Evolutionary conservation across 2,329 filamentous ascomycete species (phyloP), one percentile per base, ranked within the genome.

Genomic region (Geosmithia putterillii): DNA sequence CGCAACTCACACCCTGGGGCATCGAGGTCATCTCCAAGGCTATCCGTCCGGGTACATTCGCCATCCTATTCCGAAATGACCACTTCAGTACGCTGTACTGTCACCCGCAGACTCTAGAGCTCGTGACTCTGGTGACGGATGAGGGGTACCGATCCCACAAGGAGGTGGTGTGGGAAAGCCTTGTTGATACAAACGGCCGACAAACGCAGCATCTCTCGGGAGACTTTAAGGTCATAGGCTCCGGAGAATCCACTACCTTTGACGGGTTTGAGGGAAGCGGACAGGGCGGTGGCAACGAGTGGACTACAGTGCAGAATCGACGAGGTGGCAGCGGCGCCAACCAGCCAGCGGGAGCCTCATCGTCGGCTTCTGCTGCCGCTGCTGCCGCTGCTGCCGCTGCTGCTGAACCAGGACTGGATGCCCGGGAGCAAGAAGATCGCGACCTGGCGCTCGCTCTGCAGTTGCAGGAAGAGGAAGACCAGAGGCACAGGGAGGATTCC

Each of bases 61-160:
- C 86, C 0, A 96, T 98, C 41, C 64, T 98, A 2, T 98, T 98
- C 66, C 79, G 92, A 21, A 98, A 98, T 54, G 90, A 98, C 56
- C 92, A 98, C 58, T 98, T 98, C 56, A 88, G 87, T 37, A 96
- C 90, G 0, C 62, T 98, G 0, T 95, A 94, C 62, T 86, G 89
- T 47, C 87, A 96, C 52, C 87, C 90, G 0, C 68, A 80, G 38
- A 86, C 81, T 1, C 71, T 78, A 36, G 74, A 85, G 50, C 71
- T 96, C 1, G 76, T 90, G 49, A 87, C 85, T 0, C 67, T 98
- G 3, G 88, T 98, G 14, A 96, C 92, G 0, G 92, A 98, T 57
- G 84, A 87, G 21, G 92, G 92, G 1, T 98, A 94, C 55, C 81
- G 83, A 10, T 76, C 73, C 9, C 87, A 95, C 52, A 83, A 88